Evolutionary conservation across 169 alveolate species (phyloP).

Genomic region (Plasmodium gonderi): DNA sequence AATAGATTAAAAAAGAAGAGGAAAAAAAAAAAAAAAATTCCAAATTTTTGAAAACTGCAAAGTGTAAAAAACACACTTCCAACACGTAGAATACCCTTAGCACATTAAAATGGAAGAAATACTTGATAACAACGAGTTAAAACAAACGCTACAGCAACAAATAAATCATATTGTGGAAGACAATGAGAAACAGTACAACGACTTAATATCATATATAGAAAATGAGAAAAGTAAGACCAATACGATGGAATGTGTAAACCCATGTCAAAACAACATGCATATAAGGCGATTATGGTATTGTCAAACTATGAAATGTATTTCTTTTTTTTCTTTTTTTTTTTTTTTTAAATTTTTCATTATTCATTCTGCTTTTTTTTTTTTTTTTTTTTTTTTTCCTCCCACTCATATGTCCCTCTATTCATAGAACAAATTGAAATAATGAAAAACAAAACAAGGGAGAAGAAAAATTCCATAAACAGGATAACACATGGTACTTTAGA

Average conservation of each 20-base stretch:
- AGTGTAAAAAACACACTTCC: neutral
- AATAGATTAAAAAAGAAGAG: neutral
- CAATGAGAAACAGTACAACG: constrained; percentile 66
- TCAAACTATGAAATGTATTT: too few species aligned
- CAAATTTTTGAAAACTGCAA: neutral
- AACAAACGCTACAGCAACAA: constrained; percentile 40
- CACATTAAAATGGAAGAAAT: constrained; percentile 16
- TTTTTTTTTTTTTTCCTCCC: neutral
- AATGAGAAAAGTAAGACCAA: constrained; percentile 59
- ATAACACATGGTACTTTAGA: constrained; percentile 37
- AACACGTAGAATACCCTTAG: neutral
- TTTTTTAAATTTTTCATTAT: neutral
- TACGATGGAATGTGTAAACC: neutral
- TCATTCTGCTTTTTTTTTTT: neutral
- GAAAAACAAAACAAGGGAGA: constrained; percentile 49
- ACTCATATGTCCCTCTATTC: neutral
- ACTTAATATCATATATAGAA: constrained; percentile 52
- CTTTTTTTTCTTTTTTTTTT: too few species aligned
- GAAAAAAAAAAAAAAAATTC: neutral
- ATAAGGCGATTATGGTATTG: too few species aligned
- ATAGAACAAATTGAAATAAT: constrained; percentile 66
- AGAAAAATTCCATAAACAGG: constrained; percentile 54
- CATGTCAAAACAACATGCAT: too few species aligned
- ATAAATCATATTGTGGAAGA: constrained; percentile 43
- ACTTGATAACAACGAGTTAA: constrained; percentile 33